Base-by-base conservation (phyloP, 306 rosid species). In the Cicer arietinum region DNA sequence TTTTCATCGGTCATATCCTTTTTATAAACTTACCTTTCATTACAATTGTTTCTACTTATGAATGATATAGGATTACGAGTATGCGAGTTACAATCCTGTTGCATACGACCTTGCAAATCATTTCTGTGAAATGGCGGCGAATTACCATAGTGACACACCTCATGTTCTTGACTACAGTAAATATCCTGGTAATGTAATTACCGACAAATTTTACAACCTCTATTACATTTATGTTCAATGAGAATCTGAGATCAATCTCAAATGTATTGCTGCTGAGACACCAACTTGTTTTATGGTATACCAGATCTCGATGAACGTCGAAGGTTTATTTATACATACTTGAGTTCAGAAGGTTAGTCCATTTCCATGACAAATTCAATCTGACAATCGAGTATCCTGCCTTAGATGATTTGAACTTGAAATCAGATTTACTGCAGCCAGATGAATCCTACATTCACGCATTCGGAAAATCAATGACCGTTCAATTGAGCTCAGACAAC, bases 61-160 rank as follows among this genome's bases (percentile, higher is more conserved):
- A 56, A 53, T 69, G 53, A 44, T 62, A 8, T 82, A 94, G 99
- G 99, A 94, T 67, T 94, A 94, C 12, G 99, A 94, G 63, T 94
- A 94, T 75, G 71, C 97, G 13, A 81, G 92, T 82, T 92, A 89
- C 85, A 92, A 92, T 71, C 96, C 99, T 42, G 56, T 94, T 25
- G 93, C 96, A 0, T 94, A 85, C 69, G 99, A 94, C 77, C 62
- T 94, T 17, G 99, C 96, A 17, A 94, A 94, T 83, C 99, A 94
- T 76, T 94, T 94, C 71, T 94, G 96, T 77, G 99, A 94, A 84
- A 92, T 94, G 99, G 89, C 64, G 6, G 97, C 99, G 3, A 69
- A 94, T 85, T 94, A 94, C 89, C 99, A 94, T 37, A 86, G 83
- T 47, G 92, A 94, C 46, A 82, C 86, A 13, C 97, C 99, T 60